Evolutionary conservation across 495 filamentous ascomycete species (phyloP), one percentile per base, ranked within the genome.

Genomic region (Hyaloscypha variabilis): DNA sequence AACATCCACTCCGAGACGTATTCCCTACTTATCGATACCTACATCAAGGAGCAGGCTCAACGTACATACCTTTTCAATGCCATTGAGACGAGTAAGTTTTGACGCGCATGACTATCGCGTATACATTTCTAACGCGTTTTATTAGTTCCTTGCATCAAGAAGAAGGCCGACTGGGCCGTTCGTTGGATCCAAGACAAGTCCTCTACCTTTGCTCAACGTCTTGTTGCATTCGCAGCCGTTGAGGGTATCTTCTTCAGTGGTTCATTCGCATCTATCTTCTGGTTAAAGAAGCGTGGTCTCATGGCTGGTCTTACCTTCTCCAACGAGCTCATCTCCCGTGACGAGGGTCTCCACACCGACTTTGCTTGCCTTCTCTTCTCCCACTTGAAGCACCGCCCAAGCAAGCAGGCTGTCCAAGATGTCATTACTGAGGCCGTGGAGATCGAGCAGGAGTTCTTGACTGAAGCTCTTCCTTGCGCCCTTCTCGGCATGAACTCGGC

Each of bases 1-100:
- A 99, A 99, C 83, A 97, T 99, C 74, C 95, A 99, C 87, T 96
- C 95, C 29, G 95, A 99, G 81, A 99, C 95, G 55, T 99, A 99
- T 87, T 97, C 94, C 36, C 88, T 99, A 17, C 89, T 99, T 70
- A 99, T 99, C 77, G 95, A 99, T 74, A 99, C 96, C 67, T 99
- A 99, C 81, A 96, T 99, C 84, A 97, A 96, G 84, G 95, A 99
- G 83, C 92, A 93, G 64, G 91, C 92, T 78, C 95, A 99, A 82
- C 90, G 94, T 62, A 91, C 87, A 60, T 93, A 97, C 74, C 88
- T 99, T 58, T 98, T 99, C 79, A 95, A 99, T 75, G 95, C 95
- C 69, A 96, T 99, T 78, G 96, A 99, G 72, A 98, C 92, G 74
- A 99, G 88, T 92, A 82, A 76, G 88, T 77, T 42, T 34, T 28